Conservation (phyloP, 768 basidiomycete genomes). For the Tricholoma hemisulphureum region DNA sequence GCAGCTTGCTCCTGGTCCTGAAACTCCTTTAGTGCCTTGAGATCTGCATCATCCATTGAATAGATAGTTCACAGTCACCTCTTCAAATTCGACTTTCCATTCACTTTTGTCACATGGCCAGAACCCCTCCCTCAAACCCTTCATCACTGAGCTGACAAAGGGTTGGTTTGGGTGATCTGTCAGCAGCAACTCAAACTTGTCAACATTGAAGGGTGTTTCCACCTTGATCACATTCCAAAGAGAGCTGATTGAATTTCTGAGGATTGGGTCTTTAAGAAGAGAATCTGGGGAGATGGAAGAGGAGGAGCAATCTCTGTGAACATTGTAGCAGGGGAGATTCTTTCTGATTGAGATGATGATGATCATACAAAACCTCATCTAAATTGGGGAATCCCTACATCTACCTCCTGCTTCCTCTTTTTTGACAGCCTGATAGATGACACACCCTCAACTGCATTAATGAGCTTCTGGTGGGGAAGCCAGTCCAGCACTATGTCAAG, state of each 20-base stretch:
- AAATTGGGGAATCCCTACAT: too few relatives aligned
- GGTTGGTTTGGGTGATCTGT: neutral
- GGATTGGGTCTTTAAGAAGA: neutral
- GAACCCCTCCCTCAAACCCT: neutral
- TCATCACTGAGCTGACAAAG: neutral
- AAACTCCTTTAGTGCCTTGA: neutral
- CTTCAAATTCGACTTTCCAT: neutral
- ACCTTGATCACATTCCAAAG: neutral
- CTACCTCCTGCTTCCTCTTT: too few relatives aligned
- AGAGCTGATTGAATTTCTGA: neutral
- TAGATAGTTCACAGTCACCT: neutral
- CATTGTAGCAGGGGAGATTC: too few relatives aligned
- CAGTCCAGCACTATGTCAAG: too few relatives aligned
- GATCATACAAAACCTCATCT: too few relatives aligned
- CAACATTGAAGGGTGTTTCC: neutral
- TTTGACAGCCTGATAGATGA: too few relatives aligned
- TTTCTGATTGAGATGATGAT: too few relatives aligned
- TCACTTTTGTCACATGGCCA: neutral
- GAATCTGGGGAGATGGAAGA: neutral
- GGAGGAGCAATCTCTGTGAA: neutral
- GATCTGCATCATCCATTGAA: neutral
- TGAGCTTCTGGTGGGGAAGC: too few relatives aligned
- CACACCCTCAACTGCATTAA: too few relatives aligned
- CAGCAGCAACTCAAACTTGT: neutral
- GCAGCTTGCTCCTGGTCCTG: neutral